These are phyloP conservation scores for Colletotrichum melonis DNA, from an alignment of 2,329 filamentous ascomycete species.

Conservation along the genomic window DNA sequence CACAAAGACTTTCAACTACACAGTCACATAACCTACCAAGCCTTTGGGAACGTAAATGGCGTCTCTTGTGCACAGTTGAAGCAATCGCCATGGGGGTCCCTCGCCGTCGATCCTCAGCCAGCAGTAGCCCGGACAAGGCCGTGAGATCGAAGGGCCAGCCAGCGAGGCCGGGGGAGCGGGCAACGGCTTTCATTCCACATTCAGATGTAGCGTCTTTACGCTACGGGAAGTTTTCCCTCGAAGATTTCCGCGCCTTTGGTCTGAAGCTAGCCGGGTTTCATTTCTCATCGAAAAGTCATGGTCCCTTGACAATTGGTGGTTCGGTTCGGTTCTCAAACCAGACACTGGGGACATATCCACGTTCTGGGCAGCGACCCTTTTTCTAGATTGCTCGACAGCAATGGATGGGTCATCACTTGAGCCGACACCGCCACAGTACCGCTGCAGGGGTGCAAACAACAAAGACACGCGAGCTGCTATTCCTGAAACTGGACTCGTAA, in stretches of 20 bases:
- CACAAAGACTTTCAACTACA: not conserved
- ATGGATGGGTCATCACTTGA: not conserved
- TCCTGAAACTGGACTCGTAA: conserved; percentile 9
- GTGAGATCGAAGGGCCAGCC: conserved; percentile 3
- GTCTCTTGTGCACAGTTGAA: not conserved
- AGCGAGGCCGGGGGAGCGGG: not conserved
- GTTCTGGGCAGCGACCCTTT: conserved; percentile 3
- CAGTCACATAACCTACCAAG: not conserved
- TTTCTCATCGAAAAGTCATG: not conserved
- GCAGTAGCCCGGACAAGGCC: conserved; percentile 1
- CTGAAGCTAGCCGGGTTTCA: conserved; percentile 7
- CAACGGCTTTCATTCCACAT: conserved; percentile 18
- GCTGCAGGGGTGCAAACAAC: not conserved
- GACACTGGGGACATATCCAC: not conserved
- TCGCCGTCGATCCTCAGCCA: conserved; percentile 8
- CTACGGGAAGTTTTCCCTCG: not conserved
- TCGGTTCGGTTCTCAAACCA: not conserved
- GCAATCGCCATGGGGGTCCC: not conserved
- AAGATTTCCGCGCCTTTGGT: not conserved
- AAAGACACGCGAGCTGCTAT: conserved; percentile 3
- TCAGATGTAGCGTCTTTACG: not conserved
- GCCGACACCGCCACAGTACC: conserved; percentile 8
- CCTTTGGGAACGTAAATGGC: not conserved
- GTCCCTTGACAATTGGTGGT: not conserved
- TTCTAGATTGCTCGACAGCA: conserved; percentile 7